Conservation (phyloP, 2,329 filamentous ascomycete species). For the Colletotrichum graminicola region DNA sequence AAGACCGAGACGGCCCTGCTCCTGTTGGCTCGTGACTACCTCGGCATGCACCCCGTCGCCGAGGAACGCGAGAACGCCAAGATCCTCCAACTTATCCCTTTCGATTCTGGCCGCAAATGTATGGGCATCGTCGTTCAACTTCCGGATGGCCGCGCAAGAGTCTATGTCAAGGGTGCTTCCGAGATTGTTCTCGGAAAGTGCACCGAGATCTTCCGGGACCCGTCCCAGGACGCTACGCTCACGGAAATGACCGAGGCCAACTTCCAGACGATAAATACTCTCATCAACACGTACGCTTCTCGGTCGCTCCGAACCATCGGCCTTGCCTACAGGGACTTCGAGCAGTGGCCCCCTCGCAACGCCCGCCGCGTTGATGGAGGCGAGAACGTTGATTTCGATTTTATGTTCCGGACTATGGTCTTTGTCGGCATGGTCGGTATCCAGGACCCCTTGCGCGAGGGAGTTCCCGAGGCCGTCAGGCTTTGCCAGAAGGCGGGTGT, state of each 20-base stretch:
- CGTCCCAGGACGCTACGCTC: constrained; percentile 58
- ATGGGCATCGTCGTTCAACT: constrained; percentile 71
- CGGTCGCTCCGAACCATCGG: constrained; percentile 88
- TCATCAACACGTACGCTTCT: constrained; percentile 83
- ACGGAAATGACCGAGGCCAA: constrained; percentile 64
- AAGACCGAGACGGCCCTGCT: constrained; percentile 83
- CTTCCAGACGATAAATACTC: constrained; percentile 67
- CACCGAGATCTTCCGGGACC: constrained; percentile 63
- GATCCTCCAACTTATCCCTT: constrained; percentile 77
- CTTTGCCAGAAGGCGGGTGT: constrained; percentile 83
- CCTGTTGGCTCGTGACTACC: constrained; percentile 74
- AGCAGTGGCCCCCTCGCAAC: constrained; percentile 82
- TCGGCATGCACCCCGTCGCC: constrained; percentile 74
- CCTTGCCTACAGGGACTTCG: constrained; percentile 85
- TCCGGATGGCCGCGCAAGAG: constrained; percentile 63
- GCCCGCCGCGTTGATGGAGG: constrained; percentile 67
- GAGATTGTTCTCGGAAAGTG: constrained; percentile 73
- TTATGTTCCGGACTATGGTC: constrained; percentile 75
- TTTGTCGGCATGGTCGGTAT: constrained; percentile 82
- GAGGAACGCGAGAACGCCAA: constrained; percentile 72
- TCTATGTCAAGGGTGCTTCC: constrained; percentile 74
- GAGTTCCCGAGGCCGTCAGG: constrained; percentile 79
- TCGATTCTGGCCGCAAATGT: constrained; percentile 81
- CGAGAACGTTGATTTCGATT: constrained; percentile 72
- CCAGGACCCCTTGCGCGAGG: constrained; percentile 81